A percentile compares a stretch with the other conserved stretches of the same genome.
These are phyloP conservation scores for Gossypium mustelinum DNA, from an alignment of 345 rosid genomes.

Conservation along the genomic window DNA sequence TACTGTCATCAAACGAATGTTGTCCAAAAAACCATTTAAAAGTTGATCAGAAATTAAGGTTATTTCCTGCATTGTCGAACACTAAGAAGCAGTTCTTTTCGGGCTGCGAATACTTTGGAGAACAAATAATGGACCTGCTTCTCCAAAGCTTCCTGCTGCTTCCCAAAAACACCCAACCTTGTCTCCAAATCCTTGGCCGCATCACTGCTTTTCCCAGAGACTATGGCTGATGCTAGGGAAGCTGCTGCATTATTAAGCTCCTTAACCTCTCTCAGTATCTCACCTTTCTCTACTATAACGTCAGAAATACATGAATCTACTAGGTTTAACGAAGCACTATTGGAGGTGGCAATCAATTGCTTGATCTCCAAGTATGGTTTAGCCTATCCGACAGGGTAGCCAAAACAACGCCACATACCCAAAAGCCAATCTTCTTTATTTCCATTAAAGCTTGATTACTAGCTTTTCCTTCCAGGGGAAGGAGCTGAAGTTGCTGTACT, in stretches of 20 bases:
- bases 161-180: slow-evolving; percentile 37
- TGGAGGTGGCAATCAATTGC: slow-evolving; percentile 17
- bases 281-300: slow-evolving; percentile 23
- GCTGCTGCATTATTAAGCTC: slow-evolving; percentile 40
- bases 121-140: slow-evolving; percentile 44
- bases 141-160: slow-evolving; percentile 34
- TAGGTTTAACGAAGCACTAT: slow-evolving; percentile 20
- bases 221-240: slow-evolving; percentile 33
- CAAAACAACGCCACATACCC: slow-evolving; percentile 40
- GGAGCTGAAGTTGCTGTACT: slow-evolving; percentile 5
- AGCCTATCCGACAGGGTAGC: slow-evolving; percentile 41
- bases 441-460: slow-evolving; percentile 40
- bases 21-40: neutral
- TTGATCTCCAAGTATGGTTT: slow-evolving; percentile 35
- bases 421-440: slow-evolving; percentile 34
- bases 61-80: slow-evolving; percentile 23
- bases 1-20: neutral
- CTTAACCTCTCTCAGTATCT: slow-evolving; percentile 34
- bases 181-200: slow-evolving; percentile 40
- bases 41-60: neutral
- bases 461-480: slow-evolving; percentile 33
- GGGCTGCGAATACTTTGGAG: slow-evolving; percentile 35
- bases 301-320: slow-evolving; percentile 27
- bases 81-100: slow-evolving; percentile 46
- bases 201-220: slow-evolving; percentile 14